phyloP scores from a whole-genome alignment of 1,284 basidiomycete genomes.

The Ceratobasidium sp. region DNA sequence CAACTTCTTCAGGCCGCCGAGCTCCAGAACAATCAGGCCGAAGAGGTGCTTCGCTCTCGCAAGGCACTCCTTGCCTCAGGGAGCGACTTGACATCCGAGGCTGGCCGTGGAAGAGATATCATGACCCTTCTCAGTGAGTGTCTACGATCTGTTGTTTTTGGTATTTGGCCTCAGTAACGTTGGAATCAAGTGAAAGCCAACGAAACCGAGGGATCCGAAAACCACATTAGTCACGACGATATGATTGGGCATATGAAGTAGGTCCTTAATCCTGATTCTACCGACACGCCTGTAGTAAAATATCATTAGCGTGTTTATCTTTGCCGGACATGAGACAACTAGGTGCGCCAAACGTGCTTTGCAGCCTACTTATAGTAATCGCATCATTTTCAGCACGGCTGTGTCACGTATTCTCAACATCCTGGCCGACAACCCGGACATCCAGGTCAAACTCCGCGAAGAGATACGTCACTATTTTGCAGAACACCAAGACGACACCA shows the following conservation, averaged over 20 bases:
- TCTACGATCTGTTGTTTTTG: background rate
- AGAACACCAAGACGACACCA: conserved; percentile 49
- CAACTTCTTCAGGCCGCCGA: conserved; percentile 61
- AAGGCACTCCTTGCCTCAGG: conserved; percentile 31
- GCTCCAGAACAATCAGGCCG: conserved; percentile 62
- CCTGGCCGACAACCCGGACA: conserved; percentile 55
- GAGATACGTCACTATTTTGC: conserved; percentile 54
- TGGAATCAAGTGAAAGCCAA: conserved; percentile 56
- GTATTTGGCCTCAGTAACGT: background rate
- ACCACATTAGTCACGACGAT: conserved; percentile 57
- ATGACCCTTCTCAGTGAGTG: conserved; percentile 63
- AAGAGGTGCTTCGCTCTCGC: conserved; percentile 58
- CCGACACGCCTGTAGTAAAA: background rate
- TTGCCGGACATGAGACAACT: conserved; percentile 59
- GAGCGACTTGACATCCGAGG: conserved; percentile 49
- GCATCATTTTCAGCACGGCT: conserved; percentile 51
- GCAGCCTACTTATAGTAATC: conserved; percentile 51
- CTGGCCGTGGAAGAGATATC: conserved; percentile 59
- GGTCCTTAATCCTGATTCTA: conserved; percentile 50
- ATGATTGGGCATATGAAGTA: conserved; percentile 63
- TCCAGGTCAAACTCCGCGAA: conserved; percentile 55
- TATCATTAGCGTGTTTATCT: conserved; percentile 53
- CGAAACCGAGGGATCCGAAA: conserved; percentile 53
- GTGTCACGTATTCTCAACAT: conserved; percentile 57
- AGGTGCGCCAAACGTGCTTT: background rate